Evolutionary conservation across 208 protist species (phyloP).

Genomic region (Sergeia podlipaevii): DNA sequence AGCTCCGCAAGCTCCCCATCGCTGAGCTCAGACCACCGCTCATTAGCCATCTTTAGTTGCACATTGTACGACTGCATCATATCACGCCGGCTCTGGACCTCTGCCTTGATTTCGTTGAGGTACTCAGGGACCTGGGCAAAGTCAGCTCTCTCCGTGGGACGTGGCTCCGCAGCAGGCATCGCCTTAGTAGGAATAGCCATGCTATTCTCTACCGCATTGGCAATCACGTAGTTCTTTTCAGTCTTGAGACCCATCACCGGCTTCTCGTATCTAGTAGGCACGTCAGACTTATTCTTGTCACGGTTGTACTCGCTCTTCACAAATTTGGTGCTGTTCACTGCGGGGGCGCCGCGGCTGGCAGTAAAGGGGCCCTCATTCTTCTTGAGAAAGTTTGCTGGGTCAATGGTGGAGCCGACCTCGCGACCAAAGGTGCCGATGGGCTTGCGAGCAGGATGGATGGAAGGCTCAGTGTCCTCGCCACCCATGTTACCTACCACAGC

Average conservation of each 20-base stretch:
- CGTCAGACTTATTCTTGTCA: constrained; percentile 55
- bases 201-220: constrained; percentile 93
- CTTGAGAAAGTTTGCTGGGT: constrained; percentile 63
- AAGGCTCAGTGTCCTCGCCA: constrained; percentile 70
- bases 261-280: constrained; percentile 75
- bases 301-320: constrained; percentile 61
- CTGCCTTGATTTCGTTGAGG: constrained; percentile 86
- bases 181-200: constrained; percentile 79
- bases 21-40: constrained; percentile 78
- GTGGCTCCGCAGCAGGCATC: constrained; percentile 33
- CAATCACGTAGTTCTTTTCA: constrained; percentile 94
- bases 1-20: constrained; percentile 75
- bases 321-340: constrained; percentile 67
- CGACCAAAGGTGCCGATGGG: constrained; percentile 76
- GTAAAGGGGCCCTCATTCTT: constrained; percentile 77
- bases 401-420: constrained; percentile 47
- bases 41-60: constrained; percentile 37
- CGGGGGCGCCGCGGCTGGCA: constrained; percentile 69
- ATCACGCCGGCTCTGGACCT: constrained; percentile 70
- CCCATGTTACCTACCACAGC: constrained; percentile 76
- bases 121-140: constrained; percentile 92
- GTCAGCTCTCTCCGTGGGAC: constrained; percentile 62
- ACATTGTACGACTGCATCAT: constrained; percentile 35
- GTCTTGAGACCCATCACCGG: constrained; percentile 92
- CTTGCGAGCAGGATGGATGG: constrained; percentile 80